Evolutionary conservation across 441 rosid genomes (phyloP).

Genomic region (Brassica balearica): DNA sequence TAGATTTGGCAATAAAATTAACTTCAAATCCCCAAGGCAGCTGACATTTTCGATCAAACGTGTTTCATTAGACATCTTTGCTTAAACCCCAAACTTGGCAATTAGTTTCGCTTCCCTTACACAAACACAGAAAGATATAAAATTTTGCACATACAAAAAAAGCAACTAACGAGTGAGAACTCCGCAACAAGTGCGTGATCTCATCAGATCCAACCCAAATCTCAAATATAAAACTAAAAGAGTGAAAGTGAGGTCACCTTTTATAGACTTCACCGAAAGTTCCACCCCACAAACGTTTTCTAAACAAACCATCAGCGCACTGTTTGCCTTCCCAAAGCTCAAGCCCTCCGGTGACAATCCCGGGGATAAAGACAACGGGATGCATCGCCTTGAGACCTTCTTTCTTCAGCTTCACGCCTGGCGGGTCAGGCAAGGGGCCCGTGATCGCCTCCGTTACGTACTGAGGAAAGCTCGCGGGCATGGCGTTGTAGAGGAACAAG

Average conservation of each 20-base stretch:
- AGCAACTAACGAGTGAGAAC: neutral
- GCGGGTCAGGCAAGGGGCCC: conserved; percentile 88
- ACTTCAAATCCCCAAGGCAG: neutral
- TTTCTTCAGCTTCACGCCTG: conserved; percentile 78
- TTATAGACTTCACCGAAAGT: conserved; percentile 89
- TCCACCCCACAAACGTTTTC: conserved; percentile 97
- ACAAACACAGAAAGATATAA: neutral
- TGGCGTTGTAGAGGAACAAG: conserved; percentile 76
- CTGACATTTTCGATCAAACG: conserved; percentile 10
- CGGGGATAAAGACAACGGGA: conserved; percentile 94
- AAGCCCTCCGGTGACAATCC: conserved; percentile 93
- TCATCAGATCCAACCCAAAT: conserved; percentile 35
- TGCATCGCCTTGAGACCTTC: conserved; percentile 80
- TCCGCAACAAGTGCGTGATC: conserved; percentile 17
- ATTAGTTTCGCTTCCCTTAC: conserved; percentile 17
- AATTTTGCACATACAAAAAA: neutral
- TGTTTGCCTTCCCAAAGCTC: conserved; percentile 96
- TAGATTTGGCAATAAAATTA: conserved; percentile 11
- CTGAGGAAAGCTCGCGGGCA: conserved; percentile 89
- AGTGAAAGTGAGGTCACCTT: conserved; percentile 51
- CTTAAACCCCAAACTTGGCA: neutral
- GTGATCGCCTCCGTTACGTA: conserved; percentile 89
- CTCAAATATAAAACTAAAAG: neutral
- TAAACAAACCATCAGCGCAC: conserved; percentile 87
- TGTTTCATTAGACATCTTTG: neutral